A percentile compares a stretch with the other conserved stretches of the same genome.
phyloP scores from a whole-genome alignment of 192 early-diverging fungal species.

The Entophlyctis helioformis region DNA sequence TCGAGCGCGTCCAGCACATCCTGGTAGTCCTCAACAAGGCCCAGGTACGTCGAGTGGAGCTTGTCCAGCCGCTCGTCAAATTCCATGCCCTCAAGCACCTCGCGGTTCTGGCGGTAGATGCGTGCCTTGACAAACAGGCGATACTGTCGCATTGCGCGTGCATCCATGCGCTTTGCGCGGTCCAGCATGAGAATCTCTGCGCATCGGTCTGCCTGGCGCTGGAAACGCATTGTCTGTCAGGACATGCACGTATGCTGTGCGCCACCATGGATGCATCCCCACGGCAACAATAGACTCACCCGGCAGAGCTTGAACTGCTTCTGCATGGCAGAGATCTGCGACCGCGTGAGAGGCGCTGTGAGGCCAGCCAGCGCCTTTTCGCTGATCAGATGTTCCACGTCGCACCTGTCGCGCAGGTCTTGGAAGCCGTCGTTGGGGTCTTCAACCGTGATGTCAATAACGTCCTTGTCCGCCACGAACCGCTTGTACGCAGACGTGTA shows the following conservation, averaged over 20 bases:
- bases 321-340: constrained; percentile 34
- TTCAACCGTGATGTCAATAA: constrained; percentile 54
- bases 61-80: constrained; percentile 1
- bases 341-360: constrained; percentile 39
- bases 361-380: constrained; percentile 48
- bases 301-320: constrained; percentile 63
- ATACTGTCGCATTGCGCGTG: constrained; percentile 37
- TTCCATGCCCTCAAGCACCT: constrained; percentile 3
- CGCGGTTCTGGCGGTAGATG: constrained; percentile 67
- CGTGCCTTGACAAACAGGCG: constrained; percentile 75
- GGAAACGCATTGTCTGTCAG: constrained; percentile 1
- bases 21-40: constrained; percentile 16
- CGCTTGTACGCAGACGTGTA: not conserved
- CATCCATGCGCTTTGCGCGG: constrained; percentile 37
- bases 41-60: constrained; percentile 3
- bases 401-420: constrained; percentile 76
- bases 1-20: constrained; percentile 58
- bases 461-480: not conserved
- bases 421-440: constrained; percentile 85
- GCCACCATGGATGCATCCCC: not conserved
- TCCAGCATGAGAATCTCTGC: constrained; percentile 65
- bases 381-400: constrained; percentile 51
- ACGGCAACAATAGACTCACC: constrained; percentile 18
- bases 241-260: not conserved
- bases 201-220: constrained; percentile 74